Evolutionary conservation across 148 eudicot species (phyloP).

Genomic region (Linanthus parryae): DNA sequence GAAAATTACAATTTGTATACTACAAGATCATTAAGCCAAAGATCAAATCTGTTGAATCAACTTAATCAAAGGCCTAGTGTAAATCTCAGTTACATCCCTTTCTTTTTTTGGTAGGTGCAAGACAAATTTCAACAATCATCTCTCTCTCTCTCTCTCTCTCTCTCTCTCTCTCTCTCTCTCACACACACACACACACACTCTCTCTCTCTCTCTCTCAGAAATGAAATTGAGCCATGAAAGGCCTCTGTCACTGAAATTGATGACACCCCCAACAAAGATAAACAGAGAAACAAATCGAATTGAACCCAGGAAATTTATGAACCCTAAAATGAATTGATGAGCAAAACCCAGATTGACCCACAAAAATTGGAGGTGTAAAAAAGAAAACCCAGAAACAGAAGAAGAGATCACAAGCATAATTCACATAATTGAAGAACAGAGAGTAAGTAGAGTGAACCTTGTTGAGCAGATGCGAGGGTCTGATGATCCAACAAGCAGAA

Average conservation of each 20-base stretch:
- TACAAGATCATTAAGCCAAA: too few relatives aligned
- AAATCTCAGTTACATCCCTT: too few relatives aligned
- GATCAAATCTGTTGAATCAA: too few relatives aligned
- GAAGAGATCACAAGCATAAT: not conserved
- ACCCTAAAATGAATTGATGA: slow-evolving; percentile 4
- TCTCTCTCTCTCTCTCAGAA: too few relatives aligned
- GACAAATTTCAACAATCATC: too few relatives aligned
- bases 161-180: not conserved
- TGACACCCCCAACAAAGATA: not conserved
- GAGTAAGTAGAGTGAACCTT: slow-evolving; percentile 29
- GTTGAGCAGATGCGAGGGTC: slow-evolving; percentile 56
- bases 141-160: not conserved
- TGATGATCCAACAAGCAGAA: slow-evolving; percentile 70
- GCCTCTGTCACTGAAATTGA: too few relatives aligned
- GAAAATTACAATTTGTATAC: too few relatives aligned
- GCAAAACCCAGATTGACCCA: slow-evolving; percentile 12
- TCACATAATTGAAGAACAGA: not conserved
- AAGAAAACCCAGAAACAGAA: not conserved
- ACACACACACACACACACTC: not conserved
- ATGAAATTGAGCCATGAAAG: too few relatives aligned
- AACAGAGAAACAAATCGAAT: not conserved
- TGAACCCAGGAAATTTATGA: not conserved
- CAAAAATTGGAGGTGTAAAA: not conserved
- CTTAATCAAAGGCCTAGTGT: too few relatives aligned
- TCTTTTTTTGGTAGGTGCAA: too few relatives aligned